Evolutionary conservation across 164 flowering plant species (phyloP), one percentile per base, ranked within the genome.

Genomic region (Annona cherimola): DNA sequence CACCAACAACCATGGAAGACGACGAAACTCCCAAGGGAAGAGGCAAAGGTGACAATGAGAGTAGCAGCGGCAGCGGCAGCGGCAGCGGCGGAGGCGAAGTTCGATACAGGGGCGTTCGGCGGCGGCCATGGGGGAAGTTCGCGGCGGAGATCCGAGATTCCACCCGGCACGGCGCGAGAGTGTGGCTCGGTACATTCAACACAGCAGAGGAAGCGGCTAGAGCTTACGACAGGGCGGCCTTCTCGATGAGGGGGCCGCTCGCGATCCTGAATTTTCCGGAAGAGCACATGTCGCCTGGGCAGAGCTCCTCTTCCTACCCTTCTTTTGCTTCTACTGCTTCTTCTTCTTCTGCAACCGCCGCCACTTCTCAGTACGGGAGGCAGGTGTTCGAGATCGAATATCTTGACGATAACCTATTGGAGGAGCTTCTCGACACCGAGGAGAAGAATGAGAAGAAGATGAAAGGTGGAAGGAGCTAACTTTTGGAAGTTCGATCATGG

Each of bases 181-280:
- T 68, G 20, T 68, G 76, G 76, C 62, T 74, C 2, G 76, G 76
- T 4, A 73, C 75, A 14, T 73, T 73, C 42, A 60, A 20, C n/a
- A 73, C 75, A 0, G 57, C 70, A 26, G 68, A 74, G 67, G 76
- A 61, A 4, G 76, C 76, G 35, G 76, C 76, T 5, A 59, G 76
- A 19, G 76, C 76, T 14, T 73, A 73, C 45, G 76, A 73, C 26
- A 71, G 66, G 3, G 71, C 76, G 7, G 76, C 76, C 45, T 73
- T 18, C 61, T 20, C 57, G 8, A 67, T 67, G 76, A 73, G 71
- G 60, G 76, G 76, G 20, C 35, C 63, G 11, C 65, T 59, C 4
- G 71, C 76, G 6, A 67, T 73, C 16, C 66, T 67, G 66, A 73
- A 67, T 18, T 67, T 73, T 44, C 76, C 76, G 1, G 9, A 68